Evolutionary conservation across 2,329 filamentous ascomycete species (phyloP), one percentile per base, ranked within the genome.

Genomic region (Epichloe hybrida): DNA sequence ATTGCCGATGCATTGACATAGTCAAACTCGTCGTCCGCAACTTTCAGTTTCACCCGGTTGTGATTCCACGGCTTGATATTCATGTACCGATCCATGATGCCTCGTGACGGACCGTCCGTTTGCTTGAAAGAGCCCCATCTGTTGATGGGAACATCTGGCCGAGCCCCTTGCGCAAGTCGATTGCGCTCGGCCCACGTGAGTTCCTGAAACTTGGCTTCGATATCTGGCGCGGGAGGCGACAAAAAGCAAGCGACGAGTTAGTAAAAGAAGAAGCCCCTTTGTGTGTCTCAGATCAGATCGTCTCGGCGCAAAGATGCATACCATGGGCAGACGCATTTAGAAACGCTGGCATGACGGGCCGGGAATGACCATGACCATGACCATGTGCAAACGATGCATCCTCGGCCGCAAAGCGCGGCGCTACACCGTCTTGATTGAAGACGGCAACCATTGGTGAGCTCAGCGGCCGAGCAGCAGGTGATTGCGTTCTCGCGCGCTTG

Each of bases 21-120:
- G 66, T 90, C 83, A 54, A 83, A 76, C 55, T 80, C 72, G 38
- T 79, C 84, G 15, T 84, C 76, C 2, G 87, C 83, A 1, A 96
- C 91, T 39, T 78, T 76, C 17, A 98, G 77, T 64, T 80, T 84
- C 51, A 98, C 76, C 38, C 93, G 82, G 62, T 94, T 95, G 63
- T 86, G 82, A 54, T 85, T 83, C 81, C 87, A 98, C 0, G 90
- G 88, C 63, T 90, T 84, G 55, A 98, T 88, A 62, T 97, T 95
- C 50, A 75, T 66, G 68, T 97, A 98, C 50, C 93, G 83, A 66
- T 97, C 94, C 57, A 91, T 69, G 34, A 57, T 52, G 43, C 58
- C 59, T 53, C 60, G 62, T 49, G 58, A 55, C 38, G 59, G 56
- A 5, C 49, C 50, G 37, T 69, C 64, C 11, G 58, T 53, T 48